Conservation (phyloP, 139 green algal genomes). For the Diplosphaera chodatii region DNA sequence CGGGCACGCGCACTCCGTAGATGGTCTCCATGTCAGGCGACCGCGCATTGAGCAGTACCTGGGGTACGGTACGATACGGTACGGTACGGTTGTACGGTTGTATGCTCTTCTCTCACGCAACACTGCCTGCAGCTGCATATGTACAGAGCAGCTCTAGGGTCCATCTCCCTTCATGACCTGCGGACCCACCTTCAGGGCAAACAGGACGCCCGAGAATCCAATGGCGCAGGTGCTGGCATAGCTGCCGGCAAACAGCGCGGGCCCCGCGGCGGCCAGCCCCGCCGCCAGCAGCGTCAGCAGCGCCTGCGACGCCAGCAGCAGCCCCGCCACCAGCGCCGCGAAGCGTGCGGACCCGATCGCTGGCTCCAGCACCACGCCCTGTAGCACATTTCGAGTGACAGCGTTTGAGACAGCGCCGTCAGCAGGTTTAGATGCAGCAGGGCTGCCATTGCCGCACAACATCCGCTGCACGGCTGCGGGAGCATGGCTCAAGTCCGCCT, state of each 20-base stretch:
- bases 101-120: too few species aligned
- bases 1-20: slow-evolving; percentile 52
- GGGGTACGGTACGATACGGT: not conserved
- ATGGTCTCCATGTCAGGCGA: slow-evolving; percentile 30
- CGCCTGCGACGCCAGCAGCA: slow-evolving; percentile 43
- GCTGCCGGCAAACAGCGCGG: not conserved
- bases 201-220: slow-evolving; percentile 69
- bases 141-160: too few species aligned
- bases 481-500: too few species aligned
- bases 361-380: slow-evolving; percentile 65
- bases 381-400: not conserved
- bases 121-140: not conserved
- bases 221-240: slow-evolving; percentile 43
- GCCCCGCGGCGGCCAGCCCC: not conserved
- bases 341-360: slow-evolving; percentile 42
- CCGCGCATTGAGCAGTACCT: slow-evolving; percentile 49
- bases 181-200: slow-evolving; percentile 60
- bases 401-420: too few species aligned
- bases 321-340: slow-evolving; percentile 41
- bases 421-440: too few species aligned
- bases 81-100: too few species aligned
- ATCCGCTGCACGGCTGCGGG: too few species aligned
- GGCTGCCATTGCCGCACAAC: too few species aligned
- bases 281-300: slow-evolving; percentile 25
- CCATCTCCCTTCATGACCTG: too few species aligned